A percentile compares a stretch with the other conserved stretches of the same genome.
These are phyloP conservation scores for Sonneratia alba DNA, from an alignment of 345 rosid genomes.

Conservation along the genomic window DNA sequence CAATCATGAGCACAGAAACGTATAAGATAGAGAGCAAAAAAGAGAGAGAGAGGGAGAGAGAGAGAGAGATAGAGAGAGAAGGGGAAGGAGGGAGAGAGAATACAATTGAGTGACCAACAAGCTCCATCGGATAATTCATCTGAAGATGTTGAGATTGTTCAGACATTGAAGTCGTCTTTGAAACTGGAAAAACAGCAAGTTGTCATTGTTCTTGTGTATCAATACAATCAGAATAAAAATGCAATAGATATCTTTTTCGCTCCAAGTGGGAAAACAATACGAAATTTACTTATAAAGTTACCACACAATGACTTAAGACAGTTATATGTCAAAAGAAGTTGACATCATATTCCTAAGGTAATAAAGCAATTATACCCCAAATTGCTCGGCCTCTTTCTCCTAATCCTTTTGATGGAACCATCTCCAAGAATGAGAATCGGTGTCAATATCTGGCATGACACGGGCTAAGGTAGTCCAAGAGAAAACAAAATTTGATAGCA, in stretches of 20 bases:
- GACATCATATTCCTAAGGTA: background rate
- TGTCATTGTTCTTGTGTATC: constrained; percentile 21
- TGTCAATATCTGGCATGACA: background rate
- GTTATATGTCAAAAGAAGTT: background rate
- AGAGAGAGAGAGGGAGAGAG: constrained; percentile 12
- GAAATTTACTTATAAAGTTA: background rate
- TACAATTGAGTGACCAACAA: constrained; percentile 67
- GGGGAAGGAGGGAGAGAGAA: constrained; percentile 11
- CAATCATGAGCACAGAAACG: background rate
- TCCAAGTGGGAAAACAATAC: background rate
- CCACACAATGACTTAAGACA: background rate
- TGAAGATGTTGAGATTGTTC: constrained; percentile 33
- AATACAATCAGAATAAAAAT: constrained; percentile 25
- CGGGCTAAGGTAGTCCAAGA: background rate
- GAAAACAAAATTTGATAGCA: background rate
- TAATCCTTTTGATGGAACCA: background rate
- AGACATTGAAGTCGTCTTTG: constrained; percentile 17
- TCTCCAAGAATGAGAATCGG: background rate
- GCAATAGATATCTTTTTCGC: background rate
- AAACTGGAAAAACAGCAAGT: constrained; percentile 16
- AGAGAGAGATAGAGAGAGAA: background rate
- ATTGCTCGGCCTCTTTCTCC: background rate
- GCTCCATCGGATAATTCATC: constrained; percentile 44
- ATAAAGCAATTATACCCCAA: background rate
- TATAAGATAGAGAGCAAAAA: background rate